A percentile compares a stretch with the other conserved stretches of the same genome.
Conservation (phyloP, 495 filamentous ascomycete genomes). For the Lasiosphaeria miniovina region DNA sequence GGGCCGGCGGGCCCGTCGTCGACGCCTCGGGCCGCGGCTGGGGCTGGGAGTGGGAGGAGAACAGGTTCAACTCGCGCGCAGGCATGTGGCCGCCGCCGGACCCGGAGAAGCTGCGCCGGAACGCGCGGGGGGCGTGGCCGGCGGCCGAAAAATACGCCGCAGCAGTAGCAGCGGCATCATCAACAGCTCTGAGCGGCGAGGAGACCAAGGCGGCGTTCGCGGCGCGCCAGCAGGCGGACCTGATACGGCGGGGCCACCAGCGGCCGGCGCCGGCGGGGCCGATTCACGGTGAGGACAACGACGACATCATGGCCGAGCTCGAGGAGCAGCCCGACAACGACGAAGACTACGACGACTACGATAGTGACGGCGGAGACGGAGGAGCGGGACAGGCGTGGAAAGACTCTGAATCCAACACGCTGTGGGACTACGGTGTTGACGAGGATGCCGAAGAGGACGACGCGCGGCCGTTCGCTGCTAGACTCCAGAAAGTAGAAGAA, state of each 20-base stretch:
- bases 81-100: constrained; percentile 82
- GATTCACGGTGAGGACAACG: constrained; percentile 47
- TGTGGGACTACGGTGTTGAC: constrained; percentile 89
- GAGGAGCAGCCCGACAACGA: constrained; percentile 43
- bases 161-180: constrained; percentile 4
- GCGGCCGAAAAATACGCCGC: constrained; percentile 18
- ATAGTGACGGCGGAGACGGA: constrained; percentile 19
- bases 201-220: constrained; percentile 35
- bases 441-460: constrained; percentile 70
- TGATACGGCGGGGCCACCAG: constrained; percentile 49
- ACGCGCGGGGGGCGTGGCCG: constrained; percentile 32
- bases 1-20: constrained; percentile 39
- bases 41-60: constrained; percentile 72
- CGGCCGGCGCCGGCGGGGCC: constrained; percentile 23
- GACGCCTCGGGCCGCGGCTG: constrained; percentile 24
- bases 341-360: constrained; percentile 26
- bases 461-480: too few species aligned
- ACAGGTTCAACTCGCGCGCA: constrained; percentile 76
- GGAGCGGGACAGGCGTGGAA: constrained; percentile 67
- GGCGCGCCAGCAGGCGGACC: constrained; percentile 42
- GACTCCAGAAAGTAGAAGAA: constrained; percentile 36
- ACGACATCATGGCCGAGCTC: constrained; percentile 36
- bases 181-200: constrained; percentile 19
- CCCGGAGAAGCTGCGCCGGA: constrained; percentile 70
- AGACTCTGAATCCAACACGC: constrained; percentile 78